phyloP scores from a whole-genome alignment of 371 early-diverging fungal genomes.

The Mucor saturninus region DNA sequence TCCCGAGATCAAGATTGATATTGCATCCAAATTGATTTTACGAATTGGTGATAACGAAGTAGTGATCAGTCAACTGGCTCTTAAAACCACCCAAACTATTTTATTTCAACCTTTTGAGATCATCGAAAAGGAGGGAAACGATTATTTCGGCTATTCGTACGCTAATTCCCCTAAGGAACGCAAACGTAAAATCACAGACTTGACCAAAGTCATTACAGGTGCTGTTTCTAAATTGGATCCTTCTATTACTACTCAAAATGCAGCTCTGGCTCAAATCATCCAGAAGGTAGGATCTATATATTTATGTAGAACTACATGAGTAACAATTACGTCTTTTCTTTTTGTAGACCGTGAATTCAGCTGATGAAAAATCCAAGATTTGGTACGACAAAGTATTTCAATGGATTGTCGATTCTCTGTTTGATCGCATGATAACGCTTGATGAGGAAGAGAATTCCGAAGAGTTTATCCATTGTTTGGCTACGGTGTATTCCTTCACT shows the following conservation, averaged over 20 bases:
- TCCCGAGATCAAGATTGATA: conserved; percentile 64
- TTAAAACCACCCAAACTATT: conserved; percentile 73
- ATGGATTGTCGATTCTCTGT: conserved; percentile 71
- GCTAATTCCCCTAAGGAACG: conserved; percentile 40
- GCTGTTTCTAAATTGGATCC: conserved; percentile 47
- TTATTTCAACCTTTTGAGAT: conserved; percentile 66
- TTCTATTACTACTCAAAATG: conserved; percentile 21
- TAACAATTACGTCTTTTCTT: not conserved
- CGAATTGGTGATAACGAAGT: conserved; percentile 83
- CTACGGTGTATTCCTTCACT: conserved; percentile 49
- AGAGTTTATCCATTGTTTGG: conserved; percentile 44
- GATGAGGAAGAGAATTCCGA: conserved; percentile 53
- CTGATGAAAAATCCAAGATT: conserved; percentile 37
- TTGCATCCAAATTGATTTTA: conserved; percentile 74
- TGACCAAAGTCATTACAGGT: conserved; percentile 52
- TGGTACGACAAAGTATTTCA: conserved; percentile 56
- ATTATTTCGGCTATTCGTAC: conserved; percentile 42
- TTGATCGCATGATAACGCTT: conserved; percentile 61
- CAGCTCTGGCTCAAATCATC: conserved; percentile 35
- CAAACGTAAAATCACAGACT: conserved; percentile 44
- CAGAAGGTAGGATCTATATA: conserved; percentile 32
- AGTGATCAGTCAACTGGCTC: conserved; percentile 73
- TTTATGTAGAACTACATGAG: not conserved
- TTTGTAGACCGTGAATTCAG: conserved; percentile 34
- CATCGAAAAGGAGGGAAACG: conserved; percentile 41